A percentile compares a stretch with the other conserved stretches of the same genome.
Conservation (phyloP, 2,329 filamentous ascomycete genomes). For the Xylaria sp. region DNA sequence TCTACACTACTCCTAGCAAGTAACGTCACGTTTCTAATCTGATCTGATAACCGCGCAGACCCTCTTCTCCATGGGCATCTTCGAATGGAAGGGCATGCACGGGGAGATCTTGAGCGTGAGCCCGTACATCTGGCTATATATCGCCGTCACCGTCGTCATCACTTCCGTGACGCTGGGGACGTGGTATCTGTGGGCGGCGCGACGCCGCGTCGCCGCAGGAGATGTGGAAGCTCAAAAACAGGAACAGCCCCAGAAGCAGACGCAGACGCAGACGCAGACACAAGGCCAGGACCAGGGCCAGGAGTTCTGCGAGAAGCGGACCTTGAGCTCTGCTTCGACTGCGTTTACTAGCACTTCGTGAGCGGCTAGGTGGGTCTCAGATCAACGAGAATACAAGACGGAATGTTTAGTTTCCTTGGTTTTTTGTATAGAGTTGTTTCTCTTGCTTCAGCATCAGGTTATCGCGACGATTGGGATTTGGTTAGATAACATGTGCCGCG, state of each 20-base stretch:
- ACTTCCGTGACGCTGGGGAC: constrained; percentile 39
- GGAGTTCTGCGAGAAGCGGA: not conserved
- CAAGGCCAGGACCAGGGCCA: not conserved
- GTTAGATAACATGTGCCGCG: not conserved
- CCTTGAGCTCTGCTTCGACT: not conserved
- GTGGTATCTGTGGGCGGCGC: constrained; percentile 34
- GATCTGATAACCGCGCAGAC: constrained; percentile 31
- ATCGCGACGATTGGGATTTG: too few relatives aligned
- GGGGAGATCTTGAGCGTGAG: constrained; percentile 41
- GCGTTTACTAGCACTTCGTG: not conserved
- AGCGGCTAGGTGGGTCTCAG: not conserved
- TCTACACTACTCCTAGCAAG: not conserved
- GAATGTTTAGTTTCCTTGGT: not conserved
- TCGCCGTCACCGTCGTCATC: constrained; percentile 38
- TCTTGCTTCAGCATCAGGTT: not conserved
- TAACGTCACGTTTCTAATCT: too few relatives aligned
- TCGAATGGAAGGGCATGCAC: constrained; percentile 41
- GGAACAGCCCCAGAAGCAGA: too few relatives aligned
- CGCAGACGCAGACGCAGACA: too few relatives aligned
- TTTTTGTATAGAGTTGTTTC: not conserved
- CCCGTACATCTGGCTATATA: constrained; percentile 46
- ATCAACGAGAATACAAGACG: not conserved
- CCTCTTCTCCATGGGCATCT: constrained; percentile 48
- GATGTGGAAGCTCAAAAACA: constrained; percentile 15
- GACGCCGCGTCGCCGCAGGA: not conserved